Base-by-base conservation (phyloP, 163 green algal species). In the Chloroidium sp. region DNA sequence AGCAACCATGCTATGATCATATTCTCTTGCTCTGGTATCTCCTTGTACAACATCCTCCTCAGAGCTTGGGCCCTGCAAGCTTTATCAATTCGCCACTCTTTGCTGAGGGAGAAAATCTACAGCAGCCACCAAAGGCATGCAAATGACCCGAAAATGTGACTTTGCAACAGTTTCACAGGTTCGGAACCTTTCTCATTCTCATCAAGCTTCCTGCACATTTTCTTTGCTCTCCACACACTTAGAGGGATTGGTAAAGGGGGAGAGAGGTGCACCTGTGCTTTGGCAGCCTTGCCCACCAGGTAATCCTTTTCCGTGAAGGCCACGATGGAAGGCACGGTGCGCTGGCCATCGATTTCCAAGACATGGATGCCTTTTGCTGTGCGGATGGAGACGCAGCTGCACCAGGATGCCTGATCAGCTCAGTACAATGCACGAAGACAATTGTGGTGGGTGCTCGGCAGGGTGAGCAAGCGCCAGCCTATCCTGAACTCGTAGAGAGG, bases 211-310 rank as follows among this genome's bases (percentile, higher is more conserved):
- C 36, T 36, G 36, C 36, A 36, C 36, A 36, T 36, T 36, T 36
- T 36, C 36, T 36, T 36, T 36, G 36, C 36, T 36, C 36, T 36
- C 36, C 36, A 36, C 36, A 36, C 36, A 36, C 36, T 36, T 36
- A 36, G 36, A 36, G 36, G 36, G 36, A 36, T 36, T 36, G 36
- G 36, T 36, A 36, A 36, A 36, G 36, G 36, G 36, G 36, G 36
- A 36, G 36, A 36, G 36, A 36, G 36, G 36, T 36, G 36, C 36
- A 82, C 90, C 89, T 97, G 93, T 88, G 97, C 97, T 90, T 98
- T 98, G 74, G 95, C 95, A 74, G 95, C 93, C 88, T 98, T 95
- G 80, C 95, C 95, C 36, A 96, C 91, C 74, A 96, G 86, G 61
- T 92, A 85, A 85, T 96, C 92, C 12, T 82, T 91, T 76, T 96